Evolutionary conservation across 176 grass and related monocot genomes (phyloP).

Genomic region (Dendrocalamus sinicus): DNA sequence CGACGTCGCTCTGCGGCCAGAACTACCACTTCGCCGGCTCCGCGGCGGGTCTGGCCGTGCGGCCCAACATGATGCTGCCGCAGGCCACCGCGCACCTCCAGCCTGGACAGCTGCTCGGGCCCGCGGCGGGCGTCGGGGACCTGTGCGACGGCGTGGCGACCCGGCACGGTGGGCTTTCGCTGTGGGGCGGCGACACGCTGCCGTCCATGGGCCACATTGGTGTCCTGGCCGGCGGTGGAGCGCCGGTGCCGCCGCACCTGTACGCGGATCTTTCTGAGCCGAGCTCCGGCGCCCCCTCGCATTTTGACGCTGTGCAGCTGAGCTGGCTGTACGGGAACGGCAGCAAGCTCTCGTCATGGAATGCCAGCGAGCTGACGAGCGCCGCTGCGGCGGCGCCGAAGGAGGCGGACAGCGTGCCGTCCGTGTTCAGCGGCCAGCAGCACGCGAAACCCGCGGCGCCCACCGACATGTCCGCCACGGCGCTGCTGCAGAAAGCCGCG

Average conservation of each 20-base stretch:
- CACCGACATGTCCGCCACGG: constrained; percentile 79
- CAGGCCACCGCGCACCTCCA: constrained; percentile 35
- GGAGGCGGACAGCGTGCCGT: constrained; percentile 58
- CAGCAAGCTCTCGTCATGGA: constrained; percentile 56
- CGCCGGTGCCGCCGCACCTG: constrained; percentile 36
- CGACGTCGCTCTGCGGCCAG: constrained; percentile 24
- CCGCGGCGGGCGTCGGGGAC: constrained; percentile 31
- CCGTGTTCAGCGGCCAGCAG: constrained; percentile 63
- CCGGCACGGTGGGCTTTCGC: constrained; percentile 38
- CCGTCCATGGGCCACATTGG: constrained; percentile 46
- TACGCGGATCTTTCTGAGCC: constrained; percentile 56
- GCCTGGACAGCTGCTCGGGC: constrained; percentile 26
- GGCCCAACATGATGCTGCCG: constrained; percentile 49
- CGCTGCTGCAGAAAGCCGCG: constrained; percentile 77
- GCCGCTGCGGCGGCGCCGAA: constrained; percentile 12
- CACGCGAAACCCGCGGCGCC: constrained; percentile 43
- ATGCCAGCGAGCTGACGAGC: constrained; percentile 53
- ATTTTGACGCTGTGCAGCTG: constrained; percentile 60
- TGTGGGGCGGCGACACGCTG: constrained; percentile 47
- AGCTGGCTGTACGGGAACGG: constrained; percentile 65
- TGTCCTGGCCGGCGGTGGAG: constrained; percentile 1
- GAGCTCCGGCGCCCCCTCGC: constrained; percentile 26
- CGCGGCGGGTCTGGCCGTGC: neutral
- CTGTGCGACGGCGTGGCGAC: constrained; percentile 25
- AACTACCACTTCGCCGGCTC: constrained; percentile 47